phyloP scores from a whole-genome alignment of 1,139 yeast genomes.

The Groenewaldozyma auringiensis region DNA sequence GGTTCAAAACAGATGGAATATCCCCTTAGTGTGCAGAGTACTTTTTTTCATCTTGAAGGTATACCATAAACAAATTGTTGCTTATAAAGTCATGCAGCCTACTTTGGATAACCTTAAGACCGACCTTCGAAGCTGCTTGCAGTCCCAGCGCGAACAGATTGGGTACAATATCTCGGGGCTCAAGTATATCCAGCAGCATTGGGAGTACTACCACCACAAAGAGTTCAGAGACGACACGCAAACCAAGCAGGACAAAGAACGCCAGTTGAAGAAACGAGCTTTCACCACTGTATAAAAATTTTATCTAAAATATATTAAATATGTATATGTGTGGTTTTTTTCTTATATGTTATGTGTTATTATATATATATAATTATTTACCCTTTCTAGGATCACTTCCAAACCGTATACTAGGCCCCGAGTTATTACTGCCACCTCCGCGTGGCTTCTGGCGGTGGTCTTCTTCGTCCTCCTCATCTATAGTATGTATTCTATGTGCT shows the following conservation, averaged over 20 bases:
- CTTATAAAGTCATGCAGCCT: constrained; percentile 32
- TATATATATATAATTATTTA: too few species aligned
- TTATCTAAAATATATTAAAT: constrained; percentile 10
- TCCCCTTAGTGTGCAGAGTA: constrained; percentile 64
- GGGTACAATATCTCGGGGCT: constrained; percentile 90
- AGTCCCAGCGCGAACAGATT: constrained; percentile 47
- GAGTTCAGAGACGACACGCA: constrained; percentile 70
- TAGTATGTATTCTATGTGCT: constrained; percentile 2
- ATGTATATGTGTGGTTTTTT: not conserved
- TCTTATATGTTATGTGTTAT: not conserved
- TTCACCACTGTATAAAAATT: constrained; percentile 30
- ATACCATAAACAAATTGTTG: constrained; percentile 61
- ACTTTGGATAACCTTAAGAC: constrained; percentile 31
- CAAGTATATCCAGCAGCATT: constrained; percentile 62
- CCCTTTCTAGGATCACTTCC: not conserved
- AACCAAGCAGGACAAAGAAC: constrained; percentile 47
- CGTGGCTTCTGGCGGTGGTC: constrained; percentile 2
- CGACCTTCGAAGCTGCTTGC: constrained; percentile 38
- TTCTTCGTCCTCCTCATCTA: constrained; percentile 20
- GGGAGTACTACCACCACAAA: constrained; percentile 67
- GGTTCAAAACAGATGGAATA: constrained; percentile 47
- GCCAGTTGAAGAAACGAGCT: constrained; percentile 59
- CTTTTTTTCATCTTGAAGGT: constrained; percentile 63
- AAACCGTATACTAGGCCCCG: not conserved
- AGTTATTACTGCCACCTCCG: not conserved